A percentile compares a stretch with the other conserved stretches of the same genome.
Evolutionary conservation across 2,329 filamentous ascomycete species (phyloP).

Genomic region (Ophiocordyceps camponoti-floridani): DNA sequence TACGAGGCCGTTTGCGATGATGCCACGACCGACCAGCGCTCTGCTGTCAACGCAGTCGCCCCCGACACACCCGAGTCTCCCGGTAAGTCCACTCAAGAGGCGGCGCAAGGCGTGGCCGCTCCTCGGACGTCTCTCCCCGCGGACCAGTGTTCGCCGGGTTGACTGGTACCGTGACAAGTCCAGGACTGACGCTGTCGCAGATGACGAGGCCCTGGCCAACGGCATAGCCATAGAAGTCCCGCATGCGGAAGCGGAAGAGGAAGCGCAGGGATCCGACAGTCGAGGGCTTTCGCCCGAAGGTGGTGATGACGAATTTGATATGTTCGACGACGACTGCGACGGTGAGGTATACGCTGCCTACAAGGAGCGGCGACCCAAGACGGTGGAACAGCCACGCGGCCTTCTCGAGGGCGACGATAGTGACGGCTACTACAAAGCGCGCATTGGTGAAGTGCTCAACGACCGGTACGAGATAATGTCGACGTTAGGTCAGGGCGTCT

Average conservation of each 20-base stretch:
- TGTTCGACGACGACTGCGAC: slow-evolving; percentile 74
- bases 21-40: background rate
- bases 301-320: slow-evolving; percentile 59
- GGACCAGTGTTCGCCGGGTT: too few species aligned
- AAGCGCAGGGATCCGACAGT: slow-evolving; percentile 1
- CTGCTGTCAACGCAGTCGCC: background rate
- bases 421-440: slow-evolving; percentile 92
- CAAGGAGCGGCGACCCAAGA: slow-evolving; percentile 25
- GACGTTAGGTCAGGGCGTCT: slow-evolving; percentile 83
- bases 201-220: background rate
- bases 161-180: background rate
- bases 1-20: background rate
- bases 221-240: background rate
- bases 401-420: slow-evolving; percentile 87
- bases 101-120: too few species aligned
- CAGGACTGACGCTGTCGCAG: background rate
- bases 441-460: slow-evolving; percentile 78
- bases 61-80: background rate
- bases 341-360: slow-evolving; percentile 43
- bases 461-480: slow-evolving; percentile 79
- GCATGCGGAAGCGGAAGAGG: background rate
- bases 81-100: background rate
- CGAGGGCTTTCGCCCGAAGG: slow-evolving; percentile 32
- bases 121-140: too few species aligned
- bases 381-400: slow-evolving; percentile 48